Conservation (phyloP, 108 stramenopile species). For the Cyclotella cryptica region DNA sequence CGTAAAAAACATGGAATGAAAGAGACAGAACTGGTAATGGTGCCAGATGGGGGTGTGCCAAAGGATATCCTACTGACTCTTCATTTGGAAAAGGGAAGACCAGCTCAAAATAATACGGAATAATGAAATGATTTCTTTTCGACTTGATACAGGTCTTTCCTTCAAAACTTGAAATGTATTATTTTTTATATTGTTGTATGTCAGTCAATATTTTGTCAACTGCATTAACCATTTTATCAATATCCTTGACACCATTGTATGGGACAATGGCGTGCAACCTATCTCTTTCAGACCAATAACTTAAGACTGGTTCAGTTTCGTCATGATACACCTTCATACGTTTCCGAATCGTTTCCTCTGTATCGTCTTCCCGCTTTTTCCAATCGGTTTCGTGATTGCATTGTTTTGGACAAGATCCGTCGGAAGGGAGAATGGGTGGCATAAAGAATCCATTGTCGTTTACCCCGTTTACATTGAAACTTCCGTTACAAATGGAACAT, state of each 20-base stretch:
- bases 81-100: constrained; percentile 9
- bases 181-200: not conserved
- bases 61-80: constrained; percentile 32
- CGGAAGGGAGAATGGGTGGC: constrained; percentile 67
- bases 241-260: constrained; percentile 68
- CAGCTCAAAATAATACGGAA: no score
- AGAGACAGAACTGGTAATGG: constrained; percentile 14
- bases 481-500: constrained; percentile 62
- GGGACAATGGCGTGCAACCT: constrained; percentile 62
- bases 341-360: constrained; percentile 52
- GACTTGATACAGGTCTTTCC: no score
- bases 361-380: constrained; percentile 75
- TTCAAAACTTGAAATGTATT: no score
- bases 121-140: no score
- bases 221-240: constrained; percentile 33
- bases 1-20: constrained; percentile 42
- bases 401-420: constrained; percentile 34
- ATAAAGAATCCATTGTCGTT: constrained; percentile 63
- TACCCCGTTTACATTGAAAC: constrained; percentile 73
- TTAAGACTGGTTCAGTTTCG: constrained; percentile 68
- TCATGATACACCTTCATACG: constrained; percentile 67
- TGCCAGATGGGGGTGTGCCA: constrained; percentile 48
- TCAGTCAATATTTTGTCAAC: constrained; percentile 4
- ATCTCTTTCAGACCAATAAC: constrained; percentile 55
- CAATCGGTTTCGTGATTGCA: constrained; percentile 56